phyloP scores from a whole-genome alignment of 345 rosid genomes.

The Kandelia obovata region DNA sequence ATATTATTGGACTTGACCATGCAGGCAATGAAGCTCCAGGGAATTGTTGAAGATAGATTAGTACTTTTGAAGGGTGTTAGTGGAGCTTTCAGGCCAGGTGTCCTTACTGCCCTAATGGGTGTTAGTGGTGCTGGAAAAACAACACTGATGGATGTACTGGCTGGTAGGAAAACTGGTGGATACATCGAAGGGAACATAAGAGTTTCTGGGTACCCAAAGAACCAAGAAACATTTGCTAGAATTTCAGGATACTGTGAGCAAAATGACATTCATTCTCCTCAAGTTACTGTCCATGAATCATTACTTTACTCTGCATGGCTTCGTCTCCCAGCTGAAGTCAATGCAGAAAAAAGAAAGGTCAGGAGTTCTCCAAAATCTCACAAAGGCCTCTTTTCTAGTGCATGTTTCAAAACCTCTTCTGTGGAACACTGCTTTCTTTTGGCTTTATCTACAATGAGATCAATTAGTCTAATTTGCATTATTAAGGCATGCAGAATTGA shows the following conservation, averaged over 20 bases:
- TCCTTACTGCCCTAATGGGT: conserved; percentile 80
- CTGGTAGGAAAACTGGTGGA: conserved; percentile 85
- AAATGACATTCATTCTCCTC: conserved; percentile 77
- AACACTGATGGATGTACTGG: conserved; percentile 86
- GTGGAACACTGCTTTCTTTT: too few species aligned
- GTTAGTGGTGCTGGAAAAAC: conserved; percentile 86
- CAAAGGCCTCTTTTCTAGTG: neutral
- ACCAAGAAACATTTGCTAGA: conserved; percentile 79
- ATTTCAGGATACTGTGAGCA: conserved; percentile 81
- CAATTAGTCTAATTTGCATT: too few species aligned
- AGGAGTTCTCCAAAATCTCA: neutral
- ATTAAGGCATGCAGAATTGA: too few species aligned
- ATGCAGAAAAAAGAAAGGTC: conserved; percentile 52
- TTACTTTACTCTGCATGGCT: conserved; percentile 77
- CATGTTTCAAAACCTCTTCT: neutral
- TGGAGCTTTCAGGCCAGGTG: conserved; percentile 84
- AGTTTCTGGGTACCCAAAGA: conserved; percentile 71
- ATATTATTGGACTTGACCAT: conserved; percentile 8
- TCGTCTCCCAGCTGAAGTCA: conserved; percentile 48
- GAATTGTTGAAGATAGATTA: conserved; percentile 51
- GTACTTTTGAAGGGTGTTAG: conserved; percentile 66
- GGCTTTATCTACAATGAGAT: too few species aligned
- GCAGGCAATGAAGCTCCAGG: conserved; percentile 59
- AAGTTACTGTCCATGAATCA: conserved; percentile 72
- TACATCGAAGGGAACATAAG: conserved; percentile 61